Evolutionary conservation across 1,284 basidiomycete species (phyloP), one percentile per base, ranked within the genome.

Genomic region (Ceratobasidium sp.): DNA sequence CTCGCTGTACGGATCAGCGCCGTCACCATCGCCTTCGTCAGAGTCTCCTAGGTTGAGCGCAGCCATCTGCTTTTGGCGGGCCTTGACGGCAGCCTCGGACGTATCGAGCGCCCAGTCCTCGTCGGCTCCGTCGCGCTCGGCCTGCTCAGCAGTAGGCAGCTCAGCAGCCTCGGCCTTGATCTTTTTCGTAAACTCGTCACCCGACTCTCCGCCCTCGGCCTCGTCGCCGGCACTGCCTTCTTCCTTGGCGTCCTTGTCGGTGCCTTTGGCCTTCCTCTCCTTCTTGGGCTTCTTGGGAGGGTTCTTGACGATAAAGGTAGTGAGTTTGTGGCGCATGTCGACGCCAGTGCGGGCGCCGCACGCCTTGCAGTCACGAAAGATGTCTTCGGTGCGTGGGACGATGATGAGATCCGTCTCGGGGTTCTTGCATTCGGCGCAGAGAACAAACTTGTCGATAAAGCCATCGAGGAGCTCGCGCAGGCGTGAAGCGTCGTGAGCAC

Each of bases 381-480:
- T 96, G 77, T 91, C 87, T 79, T 98, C 96, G 60, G 78, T 78
- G 73, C 84, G 86, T 81, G 93, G 95, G 79, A 92, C 88, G 80
- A 98, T 90, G 83, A 96, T 84, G 66, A 98, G 88, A 79, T 98
- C 96, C 51, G 97, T 99, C 84, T 99, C 97, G 28, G 97, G 97
- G 81, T 99, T 99, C 86, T 98, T 98, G 92, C 97, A 99, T 49
- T 91, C 88, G 75, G 90, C 91, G 84, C 97, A 99, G 33, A 99
- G 90, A 69, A 99, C 95, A 79, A 98, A 99, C 82, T 98, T 98
- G 77, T 94, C 92, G 83, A 99, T 99, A 85, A 99, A 99, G 56
- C 82, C 87, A 80, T 99, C 96, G 77, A 99, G 90, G 8, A 99
- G 88, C 82, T 99, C 96, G 74, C 96, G 92, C 38, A 99, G 89